Percentiles rank a stretch among this genome's conserved stretches.
Evolutionary conservation across 140 eudicot genomes (phyloP).

Genomic region (Bidens hawaiensis): DNA sequence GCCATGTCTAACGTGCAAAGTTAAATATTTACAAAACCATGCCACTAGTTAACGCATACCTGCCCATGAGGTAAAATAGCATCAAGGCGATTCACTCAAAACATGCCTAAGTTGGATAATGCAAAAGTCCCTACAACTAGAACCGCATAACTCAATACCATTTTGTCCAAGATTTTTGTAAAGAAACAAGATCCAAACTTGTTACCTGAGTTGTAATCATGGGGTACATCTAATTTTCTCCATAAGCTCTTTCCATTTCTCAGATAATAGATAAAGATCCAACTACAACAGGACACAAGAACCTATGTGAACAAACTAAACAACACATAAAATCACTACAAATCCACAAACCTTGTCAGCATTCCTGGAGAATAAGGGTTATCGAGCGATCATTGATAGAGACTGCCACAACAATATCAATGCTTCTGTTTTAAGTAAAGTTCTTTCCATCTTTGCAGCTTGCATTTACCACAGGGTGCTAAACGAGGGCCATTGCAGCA

Average conservation of each 20-base stretch:
- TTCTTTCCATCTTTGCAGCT: slow-evolving; percentile 92
- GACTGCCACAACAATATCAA: slow-evolving; percentile 87
- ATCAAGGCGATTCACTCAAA: slow-evolving; percentile 95
- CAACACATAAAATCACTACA: background rate
- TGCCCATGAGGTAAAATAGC: slow-evolving; percentile 99
- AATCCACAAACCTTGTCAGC: slow-evolving; percentile 68
- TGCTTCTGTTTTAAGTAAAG: too few relatives aligned
- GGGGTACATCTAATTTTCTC: slow-evolving; percentile 95
- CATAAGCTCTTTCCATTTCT: slow-evolving; percentile 93
- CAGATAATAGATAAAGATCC: slow-evolving; percentile 84
- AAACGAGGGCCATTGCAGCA: slow-evolving; percentile 87
- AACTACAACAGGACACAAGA: slow-evolving; percentile 47
- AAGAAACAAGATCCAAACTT: slow-evolving; percentile 7
- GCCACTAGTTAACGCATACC: slow-evolving; percentile 34
- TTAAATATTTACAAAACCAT: background rate
- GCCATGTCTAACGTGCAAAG: background rate
- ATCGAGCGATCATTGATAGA: slow-evolving; percentile 87
- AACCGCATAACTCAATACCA: slow-evolving; percentile 17
- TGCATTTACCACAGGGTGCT: slow-evolving; percentile 85
- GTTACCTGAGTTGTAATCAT: slow-evolving; percentile 81
- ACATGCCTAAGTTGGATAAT: slow-evolving; percentile 92
- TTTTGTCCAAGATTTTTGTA: background rate
- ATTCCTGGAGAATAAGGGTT: slow-evolving; percentile 90
- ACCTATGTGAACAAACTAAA: background rate
- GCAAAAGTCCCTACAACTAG: slow-evolving; percentile 73